phyloP scores from a whole-genome alignment of 495 filamentous ascomycete species.

The Penicillium diatomitis region DNA sequence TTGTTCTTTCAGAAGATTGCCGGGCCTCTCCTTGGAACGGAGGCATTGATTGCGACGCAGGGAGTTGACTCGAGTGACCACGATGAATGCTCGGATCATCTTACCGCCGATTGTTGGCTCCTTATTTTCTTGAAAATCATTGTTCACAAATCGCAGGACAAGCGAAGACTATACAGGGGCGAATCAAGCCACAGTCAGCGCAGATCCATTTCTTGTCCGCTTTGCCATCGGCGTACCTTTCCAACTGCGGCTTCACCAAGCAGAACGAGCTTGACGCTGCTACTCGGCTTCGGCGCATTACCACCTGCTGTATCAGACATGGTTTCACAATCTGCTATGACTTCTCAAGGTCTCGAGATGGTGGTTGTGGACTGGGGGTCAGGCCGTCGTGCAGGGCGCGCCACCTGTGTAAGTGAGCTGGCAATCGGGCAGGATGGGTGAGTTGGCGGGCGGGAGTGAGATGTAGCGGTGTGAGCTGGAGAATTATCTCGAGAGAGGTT shows the following conservation, averaged over 20 bases:
- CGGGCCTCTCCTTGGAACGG: too few species aligned
- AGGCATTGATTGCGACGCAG: too few species aligned
- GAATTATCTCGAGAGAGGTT: too few species aligned
- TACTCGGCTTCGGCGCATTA: constrained; percentile 84
- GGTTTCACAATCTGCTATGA: not conserved
- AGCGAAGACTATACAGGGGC: constrained; percentile 68
- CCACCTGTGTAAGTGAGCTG: constrained; percentile 16
- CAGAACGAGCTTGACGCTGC: constrained; percentile 97
- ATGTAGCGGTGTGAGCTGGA: constrained; percentile 2
- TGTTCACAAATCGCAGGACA: constrained; percentile 96
- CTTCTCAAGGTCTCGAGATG: too few species aligned
- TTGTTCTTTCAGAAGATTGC: too few species aligned
- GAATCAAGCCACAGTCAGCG: constrained; percentile 11
- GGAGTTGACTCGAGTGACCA: too few species aligned
- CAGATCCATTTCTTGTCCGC: too few species aligned
- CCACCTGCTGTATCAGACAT: constrained; percentile 40
- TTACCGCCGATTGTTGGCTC: constrained; percentile 97
- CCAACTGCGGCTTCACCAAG: constrained; percentile 95
- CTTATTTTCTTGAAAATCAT: constrained; percentile 99
- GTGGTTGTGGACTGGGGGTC: constrained; percentile 11
- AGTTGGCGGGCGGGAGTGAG: constrained; percentile 18
- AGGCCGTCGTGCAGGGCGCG: constrained; percentile 26
- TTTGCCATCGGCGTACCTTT: constrained; percentile 56
- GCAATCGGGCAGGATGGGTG: constrained; percentile 17
- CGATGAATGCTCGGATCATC: constrained; percentile 9